Base-by-base conservation (phyloP, 2,329 filamentous ascomycete species). In the Exophiala sideris region DNA sequence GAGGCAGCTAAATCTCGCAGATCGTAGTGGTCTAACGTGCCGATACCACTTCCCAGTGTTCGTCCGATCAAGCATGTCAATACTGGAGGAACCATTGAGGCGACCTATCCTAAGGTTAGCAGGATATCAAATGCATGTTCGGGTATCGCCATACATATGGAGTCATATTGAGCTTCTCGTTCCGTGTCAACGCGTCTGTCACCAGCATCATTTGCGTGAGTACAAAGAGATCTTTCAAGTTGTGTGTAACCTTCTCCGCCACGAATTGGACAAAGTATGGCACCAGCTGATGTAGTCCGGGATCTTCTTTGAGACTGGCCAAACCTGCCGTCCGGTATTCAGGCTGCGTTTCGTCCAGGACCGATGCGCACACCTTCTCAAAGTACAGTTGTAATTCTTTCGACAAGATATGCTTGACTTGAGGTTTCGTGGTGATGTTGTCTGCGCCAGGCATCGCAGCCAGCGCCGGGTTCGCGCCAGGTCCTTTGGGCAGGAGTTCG, bases 231-330 rank as follows among this genome's bases (percentile, higher is more conserved):
- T 95, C 89, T 72, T 95, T 91, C 61, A 96, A 81, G 62, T 86
- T 88, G 70, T 99, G 94, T 1, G 94, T 97, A 47, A 99, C 90
- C 71, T 96, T 94, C 70, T 96, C 92, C 16, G 91, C 87, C 65
- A 97, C 88, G 70, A 96, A 97, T 69, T 95, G 91, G 56, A 96
- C 87, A 65, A 97, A 96, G 73, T 99, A 99, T 0, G 94, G 94
- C 24, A 96, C 85, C 8, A 99, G 83, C 72, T 99, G 94, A 69
- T 99, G 94, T 36, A 97, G 82, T 35, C 92, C 92, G 0, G 94
- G 91, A 67, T 99, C 94, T 53, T 90, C 88, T 46, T 87, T 81
- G 20, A 99, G 83, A 21, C 89, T 95, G 48, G 89, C 87, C 33
- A 96, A 80, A 0, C 90, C 94, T 0, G 94, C 91, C 46, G 87